phyloP scores from a whole-genome alignment of 768 basidiomycete species.

The Naganishia antarctica region DNA sequence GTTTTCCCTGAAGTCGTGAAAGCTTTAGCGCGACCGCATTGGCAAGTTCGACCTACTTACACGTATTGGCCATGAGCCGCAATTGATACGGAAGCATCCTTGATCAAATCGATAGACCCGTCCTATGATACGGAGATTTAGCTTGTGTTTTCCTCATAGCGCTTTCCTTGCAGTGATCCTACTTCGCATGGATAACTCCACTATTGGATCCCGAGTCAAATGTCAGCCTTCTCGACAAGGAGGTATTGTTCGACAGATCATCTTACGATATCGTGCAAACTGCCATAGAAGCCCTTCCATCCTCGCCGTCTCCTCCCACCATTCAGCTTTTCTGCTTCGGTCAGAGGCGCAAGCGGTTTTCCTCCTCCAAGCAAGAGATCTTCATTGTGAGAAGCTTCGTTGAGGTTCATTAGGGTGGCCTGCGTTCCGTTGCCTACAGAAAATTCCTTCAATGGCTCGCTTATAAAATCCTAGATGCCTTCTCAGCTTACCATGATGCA shows the following conservation, averaged over 20 bases:
- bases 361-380: constrained; percentile 52
- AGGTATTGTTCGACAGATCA: too few relatives aligned
- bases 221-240: too few relatives aligned
- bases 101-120: constrained; percentile 68
- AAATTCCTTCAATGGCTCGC: background rate
- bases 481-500: constrained; percentile 67
- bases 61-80: constrained; percentile 81
- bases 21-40: background rate
- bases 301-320: constrained; percentile 44
- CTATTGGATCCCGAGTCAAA: too few relatives aligned
- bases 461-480: background rate
- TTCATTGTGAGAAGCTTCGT: constrained; percentile 74
- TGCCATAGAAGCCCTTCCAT: constrained; percentile 69
- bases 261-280: constrained; percentile 86
- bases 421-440: constrained; percentile 81
- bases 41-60: constrained; percentile 29
- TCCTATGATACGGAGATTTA: constrained; percentile 5
- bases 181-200: constrained; percentile 78
- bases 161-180: constrained; percentile 13
- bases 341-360: constrained; percentile 34
- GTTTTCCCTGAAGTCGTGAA: constrained; percentile 40
- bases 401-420: constrained; percentile 82
- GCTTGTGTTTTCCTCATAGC: too few relatives aligned
- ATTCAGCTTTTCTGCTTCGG: constrained; percentile 47
- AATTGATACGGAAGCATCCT: constrained; percentile 79